phyloP scores from a whole-genome alignment of 2,329 filamentous ascomycete species.

The Diplodia corticola region DNA sequence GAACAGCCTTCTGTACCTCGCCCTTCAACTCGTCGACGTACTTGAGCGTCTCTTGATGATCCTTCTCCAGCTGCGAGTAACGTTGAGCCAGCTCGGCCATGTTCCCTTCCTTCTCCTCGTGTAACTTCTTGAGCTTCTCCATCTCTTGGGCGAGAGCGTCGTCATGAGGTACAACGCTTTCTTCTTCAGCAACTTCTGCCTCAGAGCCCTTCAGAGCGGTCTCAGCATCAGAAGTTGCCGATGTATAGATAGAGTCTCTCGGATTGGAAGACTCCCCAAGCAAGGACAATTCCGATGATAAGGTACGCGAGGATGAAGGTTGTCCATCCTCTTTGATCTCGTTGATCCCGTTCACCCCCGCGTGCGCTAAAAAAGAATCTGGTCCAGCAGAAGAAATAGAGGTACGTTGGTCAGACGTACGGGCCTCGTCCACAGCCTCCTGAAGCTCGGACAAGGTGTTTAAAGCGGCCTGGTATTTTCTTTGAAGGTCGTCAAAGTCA shows the following conservation, averaged over 20 bases:
- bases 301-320: constrained; percentile 80
- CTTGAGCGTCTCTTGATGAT: constrained; percentile 79
- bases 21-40: constrained; percentile 90
- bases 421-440: constrained; percentile 77
- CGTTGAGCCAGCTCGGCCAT: constrained; percentile 72
- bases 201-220: constrained; percentile 33
- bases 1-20: constrained; percentile 77
- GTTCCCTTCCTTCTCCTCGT: constrained; percentile 74
- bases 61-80: constrained; percentile 78
- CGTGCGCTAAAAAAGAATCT: constrained; percentile 81
- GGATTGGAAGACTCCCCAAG: constrained; percentile 66
- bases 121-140: constrained; percentile 67
- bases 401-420: constrained; percentile 33
- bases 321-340: constrained; percentile 59
- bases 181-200: constrained; percentile 29
- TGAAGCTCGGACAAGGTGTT: constrained; percentile 80
- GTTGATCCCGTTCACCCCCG: constrained; percentile 67
- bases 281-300: constrained; percentile 91
- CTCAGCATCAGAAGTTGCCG: constrained; percentile 62
- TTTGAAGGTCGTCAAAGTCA: constrained; percentile 77
- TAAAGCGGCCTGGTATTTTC: constrained; percentile 89
- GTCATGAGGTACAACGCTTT: constrained; percentile 26
- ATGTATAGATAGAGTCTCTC: constrained; percentile 44
- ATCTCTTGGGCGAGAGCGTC: constrained; percentile 61
- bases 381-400: constrained; percentile 60